Base-by-base conservation (phyloP, 78 protist species). In the Capsaspora owczarzaki region DNA sequence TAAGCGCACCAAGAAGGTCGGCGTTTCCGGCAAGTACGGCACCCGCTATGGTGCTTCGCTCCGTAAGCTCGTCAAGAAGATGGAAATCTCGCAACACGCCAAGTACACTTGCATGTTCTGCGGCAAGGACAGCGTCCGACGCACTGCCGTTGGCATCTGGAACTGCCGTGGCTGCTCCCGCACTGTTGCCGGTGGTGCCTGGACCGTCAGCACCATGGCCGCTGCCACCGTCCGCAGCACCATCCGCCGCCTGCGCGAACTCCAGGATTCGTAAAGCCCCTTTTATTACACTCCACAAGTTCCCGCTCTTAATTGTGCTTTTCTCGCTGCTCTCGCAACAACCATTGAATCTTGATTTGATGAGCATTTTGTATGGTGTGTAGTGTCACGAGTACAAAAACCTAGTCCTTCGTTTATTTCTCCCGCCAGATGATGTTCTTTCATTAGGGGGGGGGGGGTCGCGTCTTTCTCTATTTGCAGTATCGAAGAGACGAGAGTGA, bases 131-230 rank as follows among this genome's bases (percentile, higher is more conserved):
- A 5, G 92, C 74, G 93, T 97, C 41, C 88, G 80, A 86, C 87
- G 99, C 42, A 53, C 78, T 2, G 93, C 91, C 44, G 98, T 94
- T 61, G 99, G 99, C 77, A 95, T 97, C 94, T 97, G 99, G 99
- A 79, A 79, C 61, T 97, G 99, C 96, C 66, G n/a, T n/a, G 87
- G 94, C 77, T 90, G 96, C 88, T 49, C 79, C 44, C 92, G 87
- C 89, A 79, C 85, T 44, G 38, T 92, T 27, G 96, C 98, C 47
- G 99, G 99, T 41, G 99, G 98, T 33, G 99, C 99, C 43, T 97
- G 87, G 84, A 68, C 91, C 44, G 63, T 95, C 69, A n/a, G 91
- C 82, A 95, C 96, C 81, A 74, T 92, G n/a, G 91, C 95, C 76
- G 94, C 94, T 63, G 89, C 93, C 71, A 91, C 98, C 31, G 97